Conservation (phyloP, 2,329 filamentous ascomycete species). For the Trichoderma arundinaceum region DNA sequence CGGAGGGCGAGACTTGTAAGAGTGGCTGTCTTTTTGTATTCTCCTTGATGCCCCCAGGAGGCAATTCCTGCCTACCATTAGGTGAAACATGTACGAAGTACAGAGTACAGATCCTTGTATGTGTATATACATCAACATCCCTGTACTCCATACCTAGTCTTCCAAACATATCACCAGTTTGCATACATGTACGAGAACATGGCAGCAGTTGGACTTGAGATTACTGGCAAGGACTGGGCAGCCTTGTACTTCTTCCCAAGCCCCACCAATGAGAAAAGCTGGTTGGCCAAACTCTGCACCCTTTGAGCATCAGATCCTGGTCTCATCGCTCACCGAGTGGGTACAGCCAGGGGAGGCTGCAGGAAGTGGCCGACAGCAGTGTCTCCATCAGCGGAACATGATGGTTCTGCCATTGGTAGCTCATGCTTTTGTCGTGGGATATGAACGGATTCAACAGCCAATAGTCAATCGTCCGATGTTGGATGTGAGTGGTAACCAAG, state of each 20-base stretch:
- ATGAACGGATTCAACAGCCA: neutral
- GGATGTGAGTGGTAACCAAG: neutral
- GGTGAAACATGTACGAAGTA: too few relatives aligned
- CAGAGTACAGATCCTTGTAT: too few relatives aligned
- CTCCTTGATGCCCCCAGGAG: too few relatives aligned
- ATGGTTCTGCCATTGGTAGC: neutral
- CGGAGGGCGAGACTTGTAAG: too few relatives aligned
- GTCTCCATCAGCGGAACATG: slow-evolving; percentile 2
- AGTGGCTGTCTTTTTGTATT: too few relatives aligned
- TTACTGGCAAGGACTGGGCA: neutral
- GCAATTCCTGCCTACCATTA: too few relatives aligned
- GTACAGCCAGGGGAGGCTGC: slow-evolving; percentile 10
- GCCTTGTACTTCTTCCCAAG: neutral
- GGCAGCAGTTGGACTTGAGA: too few relatives aligned
- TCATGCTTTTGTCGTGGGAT: neutral
- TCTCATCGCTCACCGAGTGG: slow-evolving; percentile 27
- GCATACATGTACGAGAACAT: too few relatives aligned
- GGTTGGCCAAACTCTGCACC: slow-evolving; percentile 17
- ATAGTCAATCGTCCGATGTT: neutral
- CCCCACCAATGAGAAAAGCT: neutral
- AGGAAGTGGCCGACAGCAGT: slow-evolving; percentile 10
- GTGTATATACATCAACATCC: too few relatives aligned
- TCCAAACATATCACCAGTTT: too few relatives aligned
- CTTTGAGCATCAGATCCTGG: slow-evolving; percentile 21
- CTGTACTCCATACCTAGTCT: too few relatives aligned